Percentiles rank a stretch among this genome's conserved stretches.
These are phyloP conservation scores for Hypoxylon sp. DNA, from an alignment of 2,329 filamentous ascomycete genomes.

Conservation along the genomic window DNA sequence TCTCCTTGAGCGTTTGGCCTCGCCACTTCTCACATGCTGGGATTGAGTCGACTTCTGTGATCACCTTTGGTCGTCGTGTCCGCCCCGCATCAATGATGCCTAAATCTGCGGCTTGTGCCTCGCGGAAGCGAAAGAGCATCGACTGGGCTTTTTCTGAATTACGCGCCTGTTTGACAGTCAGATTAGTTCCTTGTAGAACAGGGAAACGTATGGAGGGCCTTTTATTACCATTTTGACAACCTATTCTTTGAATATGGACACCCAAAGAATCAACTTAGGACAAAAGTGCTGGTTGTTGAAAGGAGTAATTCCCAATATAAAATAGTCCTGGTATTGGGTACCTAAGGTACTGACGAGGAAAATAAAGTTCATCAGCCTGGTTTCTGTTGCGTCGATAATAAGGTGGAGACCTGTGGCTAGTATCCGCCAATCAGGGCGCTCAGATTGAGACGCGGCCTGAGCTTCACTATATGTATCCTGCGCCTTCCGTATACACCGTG, in stretches of 20 bases:
- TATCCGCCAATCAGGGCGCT: slow-evolving; percentile 11
- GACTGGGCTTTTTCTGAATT: slow-evolving; percentile 99
- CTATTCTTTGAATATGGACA: not conserved
- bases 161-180: slow-evolving; percentile 73
- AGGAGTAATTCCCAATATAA: not conserved
- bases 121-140: slow-evolving; percentile 99
- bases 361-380: slow-evolving; percentile 39
- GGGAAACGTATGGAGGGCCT: not conserved
- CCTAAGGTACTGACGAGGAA: slow-evolving; percentile 10
- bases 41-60: slow-evolving; percentile 87
- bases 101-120: slow-evolving; percentile 79
- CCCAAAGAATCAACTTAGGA: not conserved
- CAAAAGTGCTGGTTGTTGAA: not conserved
- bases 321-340: not conserved
- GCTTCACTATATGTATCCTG: slow-evolving; percentile 5
- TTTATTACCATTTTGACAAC: slow-evolving; percentile 49
- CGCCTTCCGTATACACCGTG: not conserved
- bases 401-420: slow-evolving; percentile 27
- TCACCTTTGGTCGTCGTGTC: slow-evolving; percentile 89
- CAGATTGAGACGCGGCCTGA: slow-evolving; percentile 16
- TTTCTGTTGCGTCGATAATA: slow-evolving; percentile 24
- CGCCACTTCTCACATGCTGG: slow-evolving; percentile 97
- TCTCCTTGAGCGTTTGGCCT: slow-evolving; percentile 95
- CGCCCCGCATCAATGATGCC: slow-evolving; percentile 95
- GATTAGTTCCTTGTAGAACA: not conserved